A percentile compares a stretch with the other conserved stretches of the same genome.
Evolutionary conservation across 2,329 filamentous ascomycete genomes (phyloP).

Genomic region (Seiridium cupressi): DNA sequence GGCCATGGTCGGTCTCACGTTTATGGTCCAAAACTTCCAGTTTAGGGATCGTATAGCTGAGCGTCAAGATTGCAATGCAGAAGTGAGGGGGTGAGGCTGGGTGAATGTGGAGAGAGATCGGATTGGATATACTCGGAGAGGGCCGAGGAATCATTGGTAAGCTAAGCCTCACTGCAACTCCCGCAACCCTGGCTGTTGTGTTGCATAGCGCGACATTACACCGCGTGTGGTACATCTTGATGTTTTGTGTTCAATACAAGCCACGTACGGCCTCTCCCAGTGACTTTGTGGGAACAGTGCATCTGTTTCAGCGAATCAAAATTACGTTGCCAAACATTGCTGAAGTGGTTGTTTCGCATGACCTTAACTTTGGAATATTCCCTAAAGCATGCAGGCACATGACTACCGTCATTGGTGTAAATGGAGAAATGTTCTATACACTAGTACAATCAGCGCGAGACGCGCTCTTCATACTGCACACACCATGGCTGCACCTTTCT

Average conservation of each 20-base stretch:
- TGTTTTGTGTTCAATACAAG: no score
- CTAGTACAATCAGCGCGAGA: slow-evolving; percentile 25
- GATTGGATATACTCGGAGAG: background rate
- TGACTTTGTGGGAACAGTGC: no score
- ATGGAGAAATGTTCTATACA: slow-evolving; percentile 27
- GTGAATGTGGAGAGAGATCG: background rate
- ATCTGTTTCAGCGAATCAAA: no score
- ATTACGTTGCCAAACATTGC: no score
- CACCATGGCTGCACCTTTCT: slow-evolving; percentile 4
- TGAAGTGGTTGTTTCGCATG: no score
- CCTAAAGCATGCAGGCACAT: no score
- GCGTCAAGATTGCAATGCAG: background rate
- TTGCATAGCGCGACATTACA: background rate
- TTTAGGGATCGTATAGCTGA: background rate
- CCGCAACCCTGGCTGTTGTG: background rate
- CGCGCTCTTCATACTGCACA: background rate
- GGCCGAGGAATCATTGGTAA: background rate
- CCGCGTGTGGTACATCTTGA: no score
- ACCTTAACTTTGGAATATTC: no score
- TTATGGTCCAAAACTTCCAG: background rate
- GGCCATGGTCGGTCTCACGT: background rate
- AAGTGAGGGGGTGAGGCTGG: background rate
- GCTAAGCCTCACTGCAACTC: background rate
- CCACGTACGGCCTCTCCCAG: no score
- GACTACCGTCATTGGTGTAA: background rate